phyloP scores from a whole-genome alignment of 2,329 filamentous ascomycete species.

The Aureobasidium lini region DNA sequence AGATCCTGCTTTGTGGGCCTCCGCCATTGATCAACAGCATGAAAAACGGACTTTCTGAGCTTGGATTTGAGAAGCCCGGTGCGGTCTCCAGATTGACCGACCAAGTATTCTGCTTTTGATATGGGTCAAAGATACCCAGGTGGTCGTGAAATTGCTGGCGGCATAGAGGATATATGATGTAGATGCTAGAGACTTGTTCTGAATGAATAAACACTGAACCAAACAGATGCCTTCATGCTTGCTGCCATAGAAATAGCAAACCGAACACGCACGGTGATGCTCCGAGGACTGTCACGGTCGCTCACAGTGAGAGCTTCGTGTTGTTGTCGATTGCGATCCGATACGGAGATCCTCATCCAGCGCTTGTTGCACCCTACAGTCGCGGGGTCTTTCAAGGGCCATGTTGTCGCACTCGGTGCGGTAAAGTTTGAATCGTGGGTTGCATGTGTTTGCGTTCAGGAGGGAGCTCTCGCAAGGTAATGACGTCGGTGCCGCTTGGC shows the following conservation, averaged over 20 bases:
- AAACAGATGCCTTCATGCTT: background rate
- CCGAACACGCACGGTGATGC: too few species aligned
- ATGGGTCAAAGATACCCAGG: background rate
- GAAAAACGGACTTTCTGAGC: conserved; percentile 39
- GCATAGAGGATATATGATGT: background rate
- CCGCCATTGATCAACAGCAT: conserved; percentile 50
- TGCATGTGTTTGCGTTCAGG: too few species aligned
- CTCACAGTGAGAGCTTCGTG: too few species aligned
- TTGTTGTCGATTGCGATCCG: too few species aligned
- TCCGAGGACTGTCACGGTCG: too few species aligned
- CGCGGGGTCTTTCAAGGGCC: background rate
- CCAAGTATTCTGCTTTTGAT: conserved; percentile 88
- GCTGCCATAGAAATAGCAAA: too few species aligned
- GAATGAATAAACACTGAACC: background rate
- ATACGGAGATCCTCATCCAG: too few species aligned
- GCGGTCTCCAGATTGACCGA: conserved; percentile 93
- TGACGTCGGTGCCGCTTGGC: background rate
- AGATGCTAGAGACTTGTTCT: background rate
- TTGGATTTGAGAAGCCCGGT: conserved; percentile 81
- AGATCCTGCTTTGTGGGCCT: conserved; percentile 54
- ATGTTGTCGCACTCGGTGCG: background rate
- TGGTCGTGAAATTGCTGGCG: background rate
- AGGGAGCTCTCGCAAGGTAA: background rate
- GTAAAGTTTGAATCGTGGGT: too few species aligned
- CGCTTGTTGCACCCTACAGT: background rate